Evolutionary conservation across 2,329 filamentous ascomycete genomes (phyloP), one percentile per base, ranked within the genome.

Genomic region (Hymenoscyphus albidus): DNA sequence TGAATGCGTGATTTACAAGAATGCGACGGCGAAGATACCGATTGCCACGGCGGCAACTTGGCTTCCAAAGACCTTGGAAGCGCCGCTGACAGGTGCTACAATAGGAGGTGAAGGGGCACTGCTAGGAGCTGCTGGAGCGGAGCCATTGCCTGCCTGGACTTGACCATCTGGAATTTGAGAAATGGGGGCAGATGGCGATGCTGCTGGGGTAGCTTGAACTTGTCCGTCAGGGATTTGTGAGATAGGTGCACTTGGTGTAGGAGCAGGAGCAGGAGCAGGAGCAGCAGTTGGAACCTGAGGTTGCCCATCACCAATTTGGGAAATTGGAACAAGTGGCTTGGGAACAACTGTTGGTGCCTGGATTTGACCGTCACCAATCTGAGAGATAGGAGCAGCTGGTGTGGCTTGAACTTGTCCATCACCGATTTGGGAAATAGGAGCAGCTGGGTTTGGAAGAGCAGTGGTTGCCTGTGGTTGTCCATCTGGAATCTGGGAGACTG

Each of bases 281-380:
- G 64, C 40, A 39, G 54, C 32, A 51, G 67, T 69, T 39, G 73
- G 64, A 58, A 63, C 69, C 64, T 62, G 61, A 3, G 40, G 3
- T 65, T 78, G 76, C 27, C 76, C 76, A 65, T 78, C 76, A 1
- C 65, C 54, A 61, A 76, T 74, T 63, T 77, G 75, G 38, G 68
- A 69, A 9, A 48, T 48, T 18, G 74, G 69, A 10, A n/a, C 62
- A 22, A 40, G 59, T 54, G 14, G 63, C 65, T 65, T 69, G 73
- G 44, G 72, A 65, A 56, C 22, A 18, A 56, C 54, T 13, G 22
- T 56, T 59, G 57, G 35, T 22, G 48, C 61, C 18, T 62, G 61
- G 14, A 55, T 22, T 65, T 78, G 76, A 18, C 76, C 76, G 66
- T 78, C 76, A 1, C 66, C 57, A 62, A 76, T 74, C 64, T 77